Evolutionary conservation across 1,284 basidiomycete genomes (phyloP), one percentile per base, ranked within the genome.

Genomic region (Pholiota adiposa): DNA sequence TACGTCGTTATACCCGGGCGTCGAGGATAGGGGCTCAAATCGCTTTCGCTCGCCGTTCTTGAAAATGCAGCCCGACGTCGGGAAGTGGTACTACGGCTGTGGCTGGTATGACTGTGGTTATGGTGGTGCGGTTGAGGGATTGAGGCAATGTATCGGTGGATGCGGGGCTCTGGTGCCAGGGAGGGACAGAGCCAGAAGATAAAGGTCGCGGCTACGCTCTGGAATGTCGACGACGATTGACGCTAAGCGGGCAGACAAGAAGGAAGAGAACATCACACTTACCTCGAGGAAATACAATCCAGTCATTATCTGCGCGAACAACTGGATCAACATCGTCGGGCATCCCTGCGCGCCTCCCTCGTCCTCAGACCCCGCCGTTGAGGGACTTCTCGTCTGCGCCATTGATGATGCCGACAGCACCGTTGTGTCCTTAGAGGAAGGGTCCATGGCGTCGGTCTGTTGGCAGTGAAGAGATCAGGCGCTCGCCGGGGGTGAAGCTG

Each of bases 111-210:
- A 44, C 21, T 18, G n/a, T 18, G 40, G 51, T 49, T 48, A 41
- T 49, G 38, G 31, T 51, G 54, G 11, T 57, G 58, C n/a, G 60
- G 60, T 14, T 54, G 54, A 21, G 62, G 46, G 21, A 54, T 52
- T 12, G 58, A 27, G 11, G 64, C 54, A 40, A 65, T 63, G 56
- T 63, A 66, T 36, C 60, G 65, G 38, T 62, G 63, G 41, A 68
- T 58, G n/a, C 61, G 63, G 46, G 63, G 64, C 56, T 67, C 63
- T 27, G 65, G 65, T 19, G 63, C 52, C 43, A 67, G 36, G 41
- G 61, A 59, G 7, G 67, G 66, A 25, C 58, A 65, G 21, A 65
- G 55, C 66, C 66, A 66, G 14, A 67, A 56, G 19, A 67, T 51
- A 23, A 67, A 49, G 8, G 62, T 66, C 18, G 62, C 60, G 2